A percentile compares a stretch with the other conserved stretches of the same genome.
Evolutionary conservation across 2,329 filamentous ascomycete genomes (phyloP).

Genomic region (Penicillium occitanis): DNA sequence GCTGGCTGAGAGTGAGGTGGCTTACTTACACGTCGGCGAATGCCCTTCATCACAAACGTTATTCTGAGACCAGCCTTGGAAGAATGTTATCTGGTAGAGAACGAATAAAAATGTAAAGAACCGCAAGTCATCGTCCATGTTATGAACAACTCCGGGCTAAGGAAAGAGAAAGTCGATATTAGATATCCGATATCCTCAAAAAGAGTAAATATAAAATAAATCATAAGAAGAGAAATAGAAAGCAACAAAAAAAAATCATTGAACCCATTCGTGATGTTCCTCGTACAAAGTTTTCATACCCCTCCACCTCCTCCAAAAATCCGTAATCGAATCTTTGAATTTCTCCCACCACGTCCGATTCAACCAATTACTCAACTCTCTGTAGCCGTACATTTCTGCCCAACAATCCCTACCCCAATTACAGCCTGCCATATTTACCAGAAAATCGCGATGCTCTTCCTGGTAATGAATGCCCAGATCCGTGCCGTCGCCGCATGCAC

Average conservation of each 20-base stretch:
- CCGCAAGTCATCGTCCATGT: background rate
- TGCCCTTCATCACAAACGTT: background rate
- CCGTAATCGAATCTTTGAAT: slow-evolving; percentile 38
- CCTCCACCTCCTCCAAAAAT: slow-evolving; percentile 24
- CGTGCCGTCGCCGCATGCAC: slow-evolving; percentile 66
- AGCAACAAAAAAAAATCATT: slow-evolving; percentile 15
- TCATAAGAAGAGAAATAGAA: slow-evolving; percentile 19
- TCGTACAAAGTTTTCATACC: slow-evolving; percentile 18
- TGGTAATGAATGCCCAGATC: slow-evolving; percentile 82
- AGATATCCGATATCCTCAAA: background rate
- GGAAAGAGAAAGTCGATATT: background rate
- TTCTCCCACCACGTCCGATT: slow-evolving; percentile 82
- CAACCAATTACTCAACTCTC: slow-evolving; percentile 83
- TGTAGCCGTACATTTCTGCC: slow-evolving; percentile 96
- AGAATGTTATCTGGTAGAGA: no score
- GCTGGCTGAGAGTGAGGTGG: background rate
- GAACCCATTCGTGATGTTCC: slow-evolving; percentile 22
- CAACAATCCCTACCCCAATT: slow-evolving; percentile 97
- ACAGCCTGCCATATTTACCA: slow-evolving; percentile 98
- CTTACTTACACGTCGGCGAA: background rate
- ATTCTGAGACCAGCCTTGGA: no score
- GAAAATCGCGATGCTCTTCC: slow-evolving; percentile 79
- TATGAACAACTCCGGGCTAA: background rate
- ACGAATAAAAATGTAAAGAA: no score
- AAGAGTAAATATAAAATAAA: background rate